Evolutionary conservation across 2,329 filamentous ascomycete species (phyloP), one percentile per base, ranked within the genome.

Genomic region (Colletotrichum phormii): DNA sequence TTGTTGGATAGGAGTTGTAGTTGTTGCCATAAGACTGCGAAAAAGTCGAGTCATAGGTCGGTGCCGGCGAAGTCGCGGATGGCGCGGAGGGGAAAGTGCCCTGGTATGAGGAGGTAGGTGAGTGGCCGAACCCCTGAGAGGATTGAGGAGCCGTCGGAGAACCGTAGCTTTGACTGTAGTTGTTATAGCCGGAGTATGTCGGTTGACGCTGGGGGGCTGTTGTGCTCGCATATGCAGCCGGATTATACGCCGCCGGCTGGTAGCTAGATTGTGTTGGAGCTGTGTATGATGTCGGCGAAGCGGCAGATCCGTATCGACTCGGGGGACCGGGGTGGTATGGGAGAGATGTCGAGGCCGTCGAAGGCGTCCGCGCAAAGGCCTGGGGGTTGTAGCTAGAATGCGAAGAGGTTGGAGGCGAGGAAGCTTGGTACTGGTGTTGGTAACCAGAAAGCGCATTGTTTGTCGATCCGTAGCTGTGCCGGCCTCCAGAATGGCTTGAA

Each of bases 311-410:
- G 73, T 86, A 80, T 75, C 84, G 82, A 59, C 80, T 76, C 12
- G 79, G 75, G 31, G 82, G 82, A 74, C 83, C 84, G 73, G 84
- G 85, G 69, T 85, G 87, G 75, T 88, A 87, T 12, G 88, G 86
- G 33, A 88, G 76, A 54, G 83, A 82, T n/a, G 85, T 85, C 29
- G 89, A 89, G 72, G 88, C 88, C 42, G 88, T 85, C 35, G 89
- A 89, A 72, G 88, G 88, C 46, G 88, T 85, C 67, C 88, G 85
- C 67, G 83, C 84, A 80, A 90, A 96, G 49, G 87, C 85, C 79
- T 93, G 89, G 1, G 94, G 93, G 78, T 95, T 96, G 82, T 95
- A 96, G 55, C 89, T 81, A 26, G 86, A 77, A 61, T 85, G 84
- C 31, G 84, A 83, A 18, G 86, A 82, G 8, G 86, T 84, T 26